Percentiles rank a stretch among this genome's conserved stretches.
Evolutionary conservation across 2,329 filamentous ascomycete species (phyloP).

Genomic region (Cryoendolithus antarcticus): DNA sequence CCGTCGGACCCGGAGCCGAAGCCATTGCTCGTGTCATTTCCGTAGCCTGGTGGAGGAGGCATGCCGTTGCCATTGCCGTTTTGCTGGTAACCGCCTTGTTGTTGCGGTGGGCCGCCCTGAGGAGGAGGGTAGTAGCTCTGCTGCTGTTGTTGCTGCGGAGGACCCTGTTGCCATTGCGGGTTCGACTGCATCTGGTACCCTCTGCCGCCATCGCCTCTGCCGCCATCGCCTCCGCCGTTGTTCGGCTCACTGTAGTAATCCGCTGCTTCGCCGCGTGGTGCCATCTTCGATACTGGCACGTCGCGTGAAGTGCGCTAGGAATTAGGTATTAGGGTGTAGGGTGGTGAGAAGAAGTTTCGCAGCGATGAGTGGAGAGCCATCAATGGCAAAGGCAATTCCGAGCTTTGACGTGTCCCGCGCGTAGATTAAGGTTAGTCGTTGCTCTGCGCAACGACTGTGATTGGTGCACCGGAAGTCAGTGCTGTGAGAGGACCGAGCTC

Average conservation of each 20-base stretch:
- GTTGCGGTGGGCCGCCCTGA: slow-evolving; percentile 2
- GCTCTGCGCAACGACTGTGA: too few species aligned
- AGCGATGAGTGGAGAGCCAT: too few species aligned
- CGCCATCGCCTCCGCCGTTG: slow-evolving; percentile 10
- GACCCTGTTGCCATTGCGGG: slow-evolving; percentile 16
- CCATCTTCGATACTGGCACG: slow-evolving; percentile 5
- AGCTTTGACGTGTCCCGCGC: too few species aligned
- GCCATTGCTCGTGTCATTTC: slow-evolving; percentile 11
- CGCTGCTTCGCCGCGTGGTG: slow-evolving; percentile 21
- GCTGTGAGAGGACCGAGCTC: too few species aligned
- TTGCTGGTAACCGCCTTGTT: slow-evolving; percentile 7
- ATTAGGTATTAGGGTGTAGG: too few species aligned
- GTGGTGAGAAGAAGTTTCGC: too few species aligned
- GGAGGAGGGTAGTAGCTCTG: slow-evolving; percentile 10
- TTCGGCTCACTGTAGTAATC: slow-evolving; percentile 25
- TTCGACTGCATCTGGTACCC: slow-evolving; percentile 8
- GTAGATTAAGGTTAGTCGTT: too few species aligned
- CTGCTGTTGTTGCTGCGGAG: slow-evolving; percentile 20
- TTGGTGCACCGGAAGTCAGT: too few species aligned
- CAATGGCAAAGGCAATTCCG: too few species aligned
- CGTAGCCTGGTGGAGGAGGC: slow-evolving; percentile 26
- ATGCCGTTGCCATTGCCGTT: slow-evolving; percentile 5
- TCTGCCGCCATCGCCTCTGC: slow-evolving; percentile 9
- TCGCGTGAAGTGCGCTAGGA: too few species aligned
- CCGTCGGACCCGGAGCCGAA: slow-evolving; percentile 24